Evolutionary conservation across 1,139 yeast genomes (phyloP).

Genomic region (Diutina mesorugosa): DNA sequence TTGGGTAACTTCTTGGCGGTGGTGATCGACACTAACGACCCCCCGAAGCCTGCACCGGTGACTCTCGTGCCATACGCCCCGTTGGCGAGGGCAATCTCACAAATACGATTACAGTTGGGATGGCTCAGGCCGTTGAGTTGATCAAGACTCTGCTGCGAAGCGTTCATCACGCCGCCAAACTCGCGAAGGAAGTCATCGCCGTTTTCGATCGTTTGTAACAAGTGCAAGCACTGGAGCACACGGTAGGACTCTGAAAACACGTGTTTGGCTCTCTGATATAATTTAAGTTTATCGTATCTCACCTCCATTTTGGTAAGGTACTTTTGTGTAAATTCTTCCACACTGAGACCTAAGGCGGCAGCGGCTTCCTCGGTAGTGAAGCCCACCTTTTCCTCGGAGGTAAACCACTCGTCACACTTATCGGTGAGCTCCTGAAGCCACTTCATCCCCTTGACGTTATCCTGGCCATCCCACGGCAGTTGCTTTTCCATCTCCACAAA

Average conservation of each 20-base stretch:
- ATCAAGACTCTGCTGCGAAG: slow-evolving; percentile 43
- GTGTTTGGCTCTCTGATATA: slow-evolving; percentile 49
- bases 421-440: slow-evolving; percentile 27
- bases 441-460: slow-evolving; percentile 30
- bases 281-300: slow-evolving; percentile 37
- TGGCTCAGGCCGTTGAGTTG: slow-evolving; percentile 42
- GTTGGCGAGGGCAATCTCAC: slow-evolving; percentile 36
- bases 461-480: slow-evolving; percentile 33
- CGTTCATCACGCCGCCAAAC: slow-evolving; percentile 47
- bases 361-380: slow-evolving; percentile 41
- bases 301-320: slow-evolving; percentile 48
- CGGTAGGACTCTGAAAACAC: slow-evolving; percentile 53
- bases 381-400: slow-evolving; percentile 25
- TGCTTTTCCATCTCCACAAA: slow-evolving; percentile 20
- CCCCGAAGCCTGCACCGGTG: slow-evolving; percentile 82
- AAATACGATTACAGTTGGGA: slow-evolving; percentile 37
- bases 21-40: slow-evolving; percentile 56
- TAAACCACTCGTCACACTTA: slow-evolving; percentile 24
- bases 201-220: slow-evolving; percentile 13
- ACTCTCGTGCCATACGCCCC: slow-evolving; percentile 60
- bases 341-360: slow-evolving; percentile 24
- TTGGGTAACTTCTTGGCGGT: slow-evolving; percentile 28
- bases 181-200: slow-evolving; percentile 16
- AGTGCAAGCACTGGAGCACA: slow-evolving; percentile 37
- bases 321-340: slow-evolving; percentile 26